Percentiles rank a stretch among this genome's conserved stretches.
Evolutionary conservation across 208 protist species (phyloP).

Genomic region (Borovskyia barvae): DNA sequence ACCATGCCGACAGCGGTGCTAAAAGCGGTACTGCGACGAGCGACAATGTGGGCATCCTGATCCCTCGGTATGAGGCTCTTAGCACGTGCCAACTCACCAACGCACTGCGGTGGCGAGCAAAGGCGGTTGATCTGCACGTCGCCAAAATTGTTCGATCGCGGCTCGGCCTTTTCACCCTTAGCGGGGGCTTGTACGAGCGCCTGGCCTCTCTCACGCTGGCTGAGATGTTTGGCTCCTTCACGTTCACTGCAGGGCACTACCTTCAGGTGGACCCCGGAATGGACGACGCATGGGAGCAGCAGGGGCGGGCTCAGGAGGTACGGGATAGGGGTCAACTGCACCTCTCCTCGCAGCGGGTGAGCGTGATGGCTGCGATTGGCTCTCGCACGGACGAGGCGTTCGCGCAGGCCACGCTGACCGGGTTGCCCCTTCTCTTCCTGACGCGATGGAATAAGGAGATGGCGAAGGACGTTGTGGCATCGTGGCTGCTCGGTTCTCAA

Average conservation of each 20-base stretch:
- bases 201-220: constrained; percentile 37
- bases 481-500: constrained; percentile 71
- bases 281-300: constrained; percentile 47
- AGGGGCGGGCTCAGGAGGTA: constrained; percentile 16
- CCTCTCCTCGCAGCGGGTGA: constrained; percentile 22
- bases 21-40: background rate
- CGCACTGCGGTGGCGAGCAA: constrained; percentile 63
- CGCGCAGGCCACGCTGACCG: constrained; percentile 53
- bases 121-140: constrained; percentile 51
- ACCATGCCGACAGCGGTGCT: constrained; percentile 11
- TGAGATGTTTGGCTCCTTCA: constrained; percentile 64
- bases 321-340: constrained; percentile 19
- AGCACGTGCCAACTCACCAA: constrained; percentile 82
- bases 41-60: constrained; percentile 14
- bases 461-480: constrained; percentile 67
- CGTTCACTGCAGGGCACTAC: constrained; percentile 53
- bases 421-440: constrained; percentile 68
- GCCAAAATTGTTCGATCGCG: constrained; percentile 48
- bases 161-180: constrained; percentile 42
- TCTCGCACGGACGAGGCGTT: constrained; percentile 73
- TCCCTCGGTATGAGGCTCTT: constrained; percentile 43
- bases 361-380: constrained; percentile 42
- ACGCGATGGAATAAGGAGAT: constrained; percentile 80
- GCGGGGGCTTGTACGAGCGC: constrained; percentile 45
- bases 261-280: constrained; percentile 26